Percentiles rank a stretch among this genome's conserved stretches.
Evolutionary conservation across 192 early-diverging fungal species (phyloP).

Genomic region (Diversispora epigaea): DNA sequence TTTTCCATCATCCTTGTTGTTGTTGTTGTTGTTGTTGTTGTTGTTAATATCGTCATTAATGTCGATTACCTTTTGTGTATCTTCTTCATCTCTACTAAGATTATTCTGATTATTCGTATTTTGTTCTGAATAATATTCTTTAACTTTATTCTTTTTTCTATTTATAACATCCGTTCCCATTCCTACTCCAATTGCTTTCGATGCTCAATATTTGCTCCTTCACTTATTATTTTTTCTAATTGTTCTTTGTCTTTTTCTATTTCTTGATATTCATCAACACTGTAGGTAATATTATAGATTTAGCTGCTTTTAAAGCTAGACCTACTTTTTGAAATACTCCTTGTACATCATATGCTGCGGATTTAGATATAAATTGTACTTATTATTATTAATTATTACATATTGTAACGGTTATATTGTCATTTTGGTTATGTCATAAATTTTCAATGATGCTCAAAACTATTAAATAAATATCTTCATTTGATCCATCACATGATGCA

Average conservation of each 20-base stretch:
- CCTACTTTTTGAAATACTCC: slow-evolving; percentile 54
- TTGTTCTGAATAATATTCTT: background rate
- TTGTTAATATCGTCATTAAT: background rate
- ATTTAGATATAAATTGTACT: too few species aligned
- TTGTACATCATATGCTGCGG: slow-evolving; percentile 50
- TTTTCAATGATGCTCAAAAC: too few species aligned
- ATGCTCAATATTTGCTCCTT: background rate
- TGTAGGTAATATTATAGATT: slow-evolving; percentile 38
- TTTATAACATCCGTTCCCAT: background rate
- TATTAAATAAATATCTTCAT: too few species aligned
- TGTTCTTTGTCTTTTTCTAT: slow-evolving; percentile 39
- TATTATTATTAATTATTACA: too few species aligned
- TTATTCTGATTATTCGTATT: too few species aligned
- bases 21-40: background rate
- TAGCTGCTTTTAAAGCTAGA: slow-evolving; percentile 48
- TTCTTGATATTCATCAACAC: slow-evolving; percentile 48
- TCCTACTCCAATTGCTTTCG: too few species aligned
- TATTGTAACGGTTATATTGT: too few species aligned
- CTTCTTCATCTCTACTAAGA: too few species aligned
- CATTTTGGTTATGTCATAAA: too few species aligned
- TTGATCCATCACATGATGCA: too few species aligned
- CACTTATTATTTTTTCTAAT: background rate
- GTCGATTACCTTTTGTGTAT: background rate
- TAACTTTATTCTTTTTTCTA: background rate
- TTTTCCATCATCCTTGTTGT: background rate